A percentile compares a stretch with the other conserved stretches of the same genome.
Conservation (phyloP, 2,329 filamentous ascomycete genomes). For the Aspergillus fumigatus region DNA sequence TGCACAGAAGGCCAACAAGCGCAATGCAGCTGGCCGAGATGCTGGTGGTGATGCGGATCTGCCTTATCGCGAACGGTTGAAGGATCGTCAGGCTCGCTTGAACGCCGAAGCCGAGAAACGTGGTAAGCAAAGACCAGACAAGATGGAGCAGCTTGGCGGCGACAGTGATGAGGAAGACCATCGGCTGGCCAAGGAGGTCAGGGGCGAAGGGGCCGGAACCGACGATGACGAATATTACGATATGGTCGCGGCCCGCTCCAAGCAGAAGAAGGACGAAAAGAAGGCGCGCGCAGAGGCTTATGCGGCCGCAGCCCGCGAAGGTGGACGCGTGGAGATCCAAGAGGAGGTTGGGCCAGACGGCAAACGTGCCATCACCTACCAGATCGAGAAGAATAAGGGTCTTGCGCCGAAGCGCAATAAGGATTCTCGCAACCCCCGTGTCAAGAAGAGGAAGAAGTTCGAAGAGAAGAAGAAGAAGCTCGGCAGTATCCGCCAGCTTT, state of each 20-base stretch:
- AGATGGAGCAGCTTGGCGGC: slow-evolving; percentile 65
- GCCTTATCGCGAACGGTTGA: slow-evolving; percentile 81
- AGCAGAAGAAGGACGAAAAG: slow-evolving; percentile 64
- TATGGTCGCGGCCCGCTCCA: slow-evolving; percentile 63
- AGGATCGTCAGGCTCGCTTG: slow-evolving; percentile 78
- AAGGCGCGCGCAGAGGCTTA: slow-evolving; percentile 61
- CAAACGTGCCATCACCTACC: slow-evolving; percentile 87
- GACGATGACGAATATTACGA: slow-evolving; percentile 70
- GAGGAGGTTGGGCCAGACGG: slow-evolving; percentile 74
- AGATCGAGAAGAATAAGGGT: slow-evolving; percentile 97
- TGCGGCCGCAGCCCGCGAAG: slow-evolving; percentile 50
- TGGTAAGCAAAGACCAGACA: slow-evolving; percentile 60
- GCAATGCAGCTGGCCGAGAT: slow-evolving; percentile 59
- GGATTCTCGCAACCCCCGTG: slow-evolving; percentile 87
- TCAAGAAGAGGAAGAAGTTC: slow-evolving; percentile 97
- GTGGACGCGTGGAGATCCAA: slow-evolving; percentile 59
- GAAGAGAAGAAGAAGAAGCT: slow-evolving; percentile 98
- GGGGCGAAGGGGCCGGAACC: slow-evolving; percentile 33
- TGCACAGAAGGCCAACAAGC: slow-evolving; percentile 87
- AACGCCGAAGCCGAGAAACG: slow-evolving; percentile 84
- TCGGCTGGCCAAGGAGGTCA: slow-evolving; percentile 49
- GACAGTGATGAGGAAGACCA: slow-evolving; percentile 64
- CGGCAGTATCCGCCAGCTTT: slow-evolving; percentile 76
- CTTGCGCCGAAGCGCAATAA: slow-evolving; percentile 85
- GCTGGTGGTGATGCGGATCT: slow-evolving; percentile 55